Evolutionary conservation across 129 eudicot species (phyloP), one percentile per base, ranked within the genome.

Genomic region (Flaveria robusta): DNA sequence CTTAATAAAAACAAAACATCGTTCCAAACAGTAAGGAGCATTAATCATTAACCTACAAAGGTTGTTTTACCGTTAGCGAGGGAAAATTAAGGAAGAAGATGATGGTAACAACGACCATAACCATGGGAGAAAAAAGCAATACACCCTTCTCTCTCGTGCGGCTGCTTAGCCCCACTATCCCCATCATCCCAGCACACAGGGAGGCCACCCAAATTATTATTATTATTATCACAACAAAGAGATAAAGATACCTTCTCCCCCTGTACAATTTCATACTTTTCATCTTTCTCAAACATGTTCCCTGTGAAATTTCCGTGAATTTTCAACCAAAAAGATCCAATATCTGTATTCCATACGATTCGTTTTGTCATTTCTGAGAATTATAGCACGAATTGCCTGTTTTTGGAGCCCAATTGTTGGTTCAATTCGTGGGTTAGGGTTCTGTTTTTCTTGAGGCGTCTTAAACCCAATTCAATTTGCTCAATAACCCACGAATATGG

Each of bases 401-500:
- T 15, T 75, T 47, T 45, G 19, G 8, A 27, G 18, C 80, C 55
- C 45, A 67, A 76, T 76, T 76, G n/a, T 34, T 19, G 11, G 27
- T 47, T 22, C 23, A 31, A 8, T 31, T 75, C 9, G 8, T 37
- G 8, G n/a, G 3, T 49, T 76, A 23, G 72, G 66, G 66, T 47
- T 76, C 73, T 76, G 39, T 11, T 37, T 20, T 34, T 71, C 12
- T 4, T 50, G 15, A 49, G 19, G 1, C 64, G 13, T 39, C 60
- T 64, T 65, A 51, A 65, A 47, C 72, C 80, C 72, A 52, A 34
- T 64, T 20, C 65, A 51, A 75, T 64, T 49, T 34, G 37, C 26
- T 50, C n/a, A 2, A n/a, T 5, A 7, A 11, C 43, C 70, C 23
- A 19, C 15, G 54, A 43, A 27, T 74, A 92, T 92, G 97, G 83